phyloP scores from a whole-genome alignment of 495 filamentous ascomycete genomes.

The Penicillium subrubescens region DNA sequence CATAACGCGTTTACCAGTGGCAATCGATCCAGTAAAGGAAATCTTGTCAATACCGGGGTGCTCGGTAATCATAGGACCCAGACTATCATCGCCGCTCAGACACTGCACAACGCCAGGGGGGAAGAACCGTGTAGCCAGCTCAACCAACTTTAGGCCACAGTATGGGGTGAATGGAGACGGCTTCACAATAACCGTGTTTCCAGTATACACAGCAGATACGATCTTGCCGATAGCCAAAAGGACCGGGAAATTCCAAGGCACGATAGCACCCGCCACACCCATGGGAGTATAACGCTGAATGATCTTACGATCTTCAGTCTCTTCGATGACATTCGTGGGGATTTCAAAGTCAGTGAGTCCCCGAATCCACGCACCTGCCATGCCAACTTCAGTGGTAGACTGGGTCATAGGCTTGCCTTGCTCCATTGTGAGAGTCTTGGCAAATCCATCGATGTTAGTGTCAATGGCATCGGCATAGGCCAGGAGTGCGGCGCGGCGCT shows the following conservation, averaged over 20 bases:
- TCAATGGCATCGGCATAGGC: slow-evolving; percentile 55
- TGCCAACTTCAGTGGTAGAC: slow-evolving; percentile 27
- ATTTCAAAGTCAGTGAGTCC: slow-evolving; percentile 26
- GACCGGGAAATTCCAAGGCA: slow-evolving; percentile 65
- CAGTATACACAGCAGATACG: slow-evolving; percentile 56
- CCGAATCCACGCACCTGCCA: slow-evolving; percentile 29
- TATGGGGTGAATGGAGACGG: slow-evolving; percentile 69
- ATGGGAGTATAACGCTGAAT: slow-evolving; percentile 57
- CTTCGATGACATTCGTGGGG: slow-evolving; percentile 40
- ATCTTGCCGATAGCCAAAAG: slow-evolving; percentile 60
- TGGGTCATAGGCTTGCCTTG: slow-evolving; percentile 56
- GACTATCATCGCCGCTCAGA: slow-evolving; percentile 64
- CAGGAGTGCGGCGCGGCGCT: slow-evolving; percentile 56
- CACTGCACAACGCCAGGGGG: slow-evolving; percentile 69
- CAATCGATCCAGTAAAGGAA: slow-evolving; percentile 67
- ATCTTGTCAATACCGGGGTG: slow-evolving; percentile 69
- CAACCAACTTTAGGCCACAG: slow-evolving; percentile 62
- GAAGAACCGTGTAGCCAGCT: slow-evolving; percentile 61
- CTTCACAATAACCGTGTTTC: slow-evolving; percentile 62
- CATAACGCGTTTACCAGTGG: slow-evolving; percentile 66
- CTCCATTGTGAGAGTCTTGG: slow-evolving; percentile 54
- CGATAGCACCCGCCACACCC: slow-evolving; percentile 61
- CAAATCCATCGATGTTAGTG: slow-evolving; percentile 46
- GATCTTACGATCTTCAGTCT: slow-evolving; percentile 49
- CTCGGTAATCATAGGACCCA: slow-evolving; percentile 59